These are phyloP conservation scores for Salvia sclarea DNA, from an alignment of 305 asterid genomes.

Conservation along the genomic window DNA sequence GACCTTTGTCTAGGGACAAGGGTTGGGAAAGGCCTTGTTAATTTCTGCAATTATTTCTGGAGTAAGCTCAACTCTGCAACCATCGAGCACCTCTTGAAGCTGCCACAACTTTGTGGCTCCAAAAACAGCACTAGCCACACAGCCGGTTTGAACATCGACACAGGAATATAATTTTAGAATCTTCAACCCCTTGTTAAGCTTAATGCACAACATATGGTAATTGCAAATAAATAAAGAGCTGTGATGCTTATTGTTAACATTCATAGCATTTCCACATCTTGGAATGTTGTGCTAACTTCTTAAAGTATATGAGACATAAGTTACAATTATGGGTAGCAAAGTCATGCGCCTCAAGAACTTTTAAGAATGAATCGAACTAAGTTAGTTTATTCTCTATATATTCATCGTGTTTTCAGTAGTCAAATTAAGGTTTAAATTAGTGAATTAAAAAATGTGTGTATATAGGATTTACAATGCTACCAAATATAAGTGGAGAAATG, in stretches of 20 bases:
- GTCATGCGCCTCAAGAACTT: neutral
- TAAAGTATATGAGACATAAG: neutral
- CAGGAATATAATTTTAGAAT: constrained; percentile 10
- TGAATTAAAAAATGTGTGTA: neutral
- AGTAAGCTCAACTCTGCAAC: constrained; percentile 56
- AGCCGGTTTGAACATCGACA: neutral
- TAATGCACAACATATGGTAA: neutral
- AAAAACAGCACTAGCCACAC: constrained; percentile 62
- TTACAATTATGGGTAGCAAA: neutral
- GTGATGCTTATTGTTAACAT: neutral
- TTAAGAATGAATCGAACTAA: neutral
- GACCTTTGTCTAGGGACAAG: constrained; percentile 54
- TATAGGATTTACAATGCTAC: neutral
- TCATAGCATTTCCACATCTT: constrained; percentile 8
- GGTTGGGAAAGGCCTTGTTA: constrained; percentile 57
- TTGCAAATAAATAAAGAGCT: constrained; percentile 1
- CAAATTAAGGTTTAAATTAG: neutral
- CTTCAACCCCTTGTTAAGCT: neutral
- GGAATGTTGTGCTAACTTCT: neutral
- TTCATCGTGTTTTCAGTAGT: neutral
- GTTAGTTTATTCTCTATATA: neutral
- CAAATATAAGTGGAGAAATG: constrained; percentile 1
- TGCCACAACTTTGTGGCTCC: constrained; percentile 85
- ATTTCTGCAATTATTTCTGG: constrained; percentile 62
- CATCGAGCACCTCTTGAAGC: constrained; percentile 63